A percentile compares a stretch with the other conserved stretches of the same genome.
Conservation (phyloP, 2,329 filamentous ascomycete species). For the Penicillium occitanis region DNA sequence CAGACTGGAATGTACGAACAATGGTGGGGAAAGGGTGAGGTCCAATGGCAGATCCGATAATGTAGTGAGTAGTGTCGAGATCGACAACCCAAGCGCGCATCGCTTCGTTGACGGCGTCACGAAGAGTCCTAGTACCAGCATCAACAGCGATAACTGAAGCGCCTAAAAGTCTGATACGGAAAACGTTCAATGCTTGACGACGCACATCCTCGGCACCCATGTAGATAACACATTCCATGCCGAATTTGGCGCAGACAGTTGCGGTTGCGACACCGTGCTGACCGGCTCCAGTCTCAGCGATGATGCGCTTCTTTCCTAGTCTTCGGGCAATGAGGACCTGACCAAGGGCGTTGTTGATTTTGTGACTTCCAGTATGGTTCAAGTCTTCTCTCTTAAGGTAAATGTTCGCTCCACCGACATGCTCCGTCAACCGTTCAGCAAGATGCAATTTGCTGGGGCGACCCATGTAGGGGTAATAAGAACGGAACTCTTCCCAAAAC, state of each 20-base stretch:
- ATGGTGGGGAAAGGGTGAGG: conserved; percentile 98
- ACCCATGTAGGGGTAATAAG: conserved; percentile 97
- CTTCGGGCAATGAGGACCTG: conserved; percentile 83
- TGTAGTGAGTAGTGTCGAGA: conserved; percentile 94
- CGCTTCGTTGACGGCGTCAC: conserved; percentile 92
- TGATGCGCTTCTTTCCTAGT: conserved; percentile 93
- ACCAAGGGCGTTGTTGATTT: conserved; percentile 98
- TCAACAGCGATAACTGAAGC: conserved; percentile 92
- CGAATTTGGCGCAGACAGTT: conserved; percentile 96
- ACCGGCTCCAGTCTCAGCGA: conserved; percentile 94
- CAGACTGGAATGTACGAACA: conserved; percentile 93
- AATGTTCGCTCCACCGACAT: conserved; percentile 90
- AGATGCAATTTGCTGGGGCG: conserved; percentile 88
- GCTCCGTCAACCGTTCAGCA: conserved; percentile 81
- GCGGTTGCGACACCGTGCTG: conserved; percentile 98
- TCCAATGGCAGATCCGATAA: conserved; percentile 95
- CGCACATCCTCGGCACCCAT: conserved; percentile 99
- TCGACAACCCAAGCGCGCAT: conserved; percentile 90
- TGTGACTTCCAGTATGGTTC: conserved; percentile 97
- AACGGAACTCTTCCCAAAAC: conserved; percentile 97
- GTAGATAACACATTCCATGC: conserved; percentile 96
- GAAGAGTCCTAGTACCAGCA: conserved; percentile 78
- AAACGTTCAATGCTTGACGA: conserved; percentile 94
- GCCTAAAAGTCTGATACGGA: conserved; percentile 94
- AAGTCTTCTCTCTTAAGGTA: conserved; percentile 97